These are phyloP conservation scores for Scheffersomyces illinoinensis DNA, from an alignment of 1,139 yeast genomes.

Conservation along the genomic window DNA sequence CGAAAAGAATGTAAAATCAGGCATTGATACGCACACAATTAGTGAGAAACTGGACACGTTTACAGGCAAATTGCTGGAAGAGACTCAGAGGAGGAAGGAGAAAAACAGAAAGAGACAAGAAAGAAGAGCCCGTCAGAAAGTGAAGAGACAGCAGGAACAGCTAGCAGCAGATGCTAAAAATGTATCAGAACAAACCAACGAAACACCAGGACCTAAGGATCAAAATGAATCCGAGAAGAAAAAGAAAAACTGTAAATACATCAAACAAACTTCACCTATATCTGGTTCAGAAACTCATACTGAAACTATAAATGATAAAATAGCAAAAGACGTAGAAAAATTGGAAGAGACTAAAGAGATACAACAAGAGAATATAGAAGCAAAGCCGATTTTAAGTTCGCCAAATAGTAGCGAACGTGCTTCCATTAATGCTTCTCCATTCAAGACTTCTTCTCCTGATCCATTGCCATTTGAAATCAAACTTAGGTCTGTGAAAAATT, in stretches of 20 bases:
- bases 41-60: background rate
- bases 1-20: background rate
- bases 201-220: constrained; percentile 3
- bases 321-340: background rate
- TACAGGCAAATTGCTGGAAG: background rate
- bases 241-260: constrained; percentile 2
- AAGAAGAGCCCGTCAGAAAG: constrained; percentile 11
- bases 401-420: background rate
- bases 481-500: constrained; percentile 31
- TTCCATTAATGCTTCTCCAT: background rate
- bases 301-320: background rate
- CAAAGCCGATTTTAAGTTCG: background rate
- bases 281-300: background rate
- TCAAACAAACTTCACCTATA: background rate
- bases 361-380: background rate
- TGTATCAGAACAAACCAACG: background rate
- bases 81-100: background rate
- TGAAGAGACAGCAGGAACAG: background rate
- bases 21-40: background rate
- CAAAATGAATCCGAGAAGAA: background rate
- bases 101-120: constrained; percentile 16
- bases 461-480: constrained; percentile 30
- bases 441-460: background rate
- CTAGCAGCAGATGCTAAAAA: background rate
- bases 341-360: background rate